A percentile compares a stretch with the other conserved stretches of the same genome.
These are phyloP conservation scores for Aspergillus novoparasiticus DNA, from an alignment of 2,329 filamentous ascomycete genomes.

Conservation along the genomic window DNA sequence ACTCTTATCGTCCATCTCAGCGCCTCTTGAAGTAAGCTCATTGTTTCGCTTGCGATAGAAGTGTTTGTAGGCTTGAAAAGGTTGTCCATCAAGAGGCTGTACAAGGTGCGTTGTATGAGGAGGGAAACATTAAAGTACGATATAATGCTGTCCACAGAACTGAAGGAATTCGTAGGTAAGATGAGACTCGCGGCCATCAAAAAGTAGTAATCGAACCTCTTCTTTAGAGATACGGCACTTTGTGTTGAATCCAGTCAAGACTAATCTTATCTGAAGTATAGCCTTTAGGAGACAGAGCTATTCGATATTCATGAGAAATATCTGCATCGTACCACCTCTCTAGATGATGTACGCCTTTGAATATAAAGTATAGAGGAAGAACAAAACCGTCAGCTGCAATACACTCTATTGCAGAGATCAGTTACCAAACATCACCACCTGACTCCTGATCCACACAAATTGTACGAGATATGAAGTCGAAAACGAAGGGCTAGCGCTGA, in stretches of 20 bases:
- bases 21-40: neutral
- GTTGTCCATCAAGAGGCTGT: neutral
- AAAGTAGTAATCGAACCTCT: neutral
- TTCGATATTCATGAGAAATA: too few relatives aligned
- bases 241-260: neutral
- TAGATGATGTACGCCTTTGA: too few relatives aligned
- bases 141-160: neutral
- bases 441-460: too few relatives aligned
- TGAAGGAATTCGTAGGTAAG: neutral
- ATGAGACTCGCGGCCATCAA: neutral
- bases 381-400: too few relatives aligned
- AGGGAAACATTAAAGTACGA: neutral
- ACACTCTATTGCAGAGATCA: too few relatives aligned
- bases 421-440: too few relatives aligned
- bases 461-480: too few relatives aligned
- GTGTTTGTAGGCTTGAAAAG: neutral
- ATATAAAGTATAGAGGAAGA: too few relatives aligned
- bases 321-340: too few relatives aligned
- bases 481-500: too few relatives aligned
- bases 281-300: too few relatives aligned
- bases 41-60: neutral
- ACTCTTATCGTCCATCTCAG: neutral
- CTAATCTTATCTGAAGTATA: neutral
- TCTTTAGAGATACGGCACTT: neutral
- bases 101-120: neutral